Base-by-base conservation (phyloP, 2,329 filamentous ascomycete genomes). In the Coccinonectria pachysandricola region DNA sequence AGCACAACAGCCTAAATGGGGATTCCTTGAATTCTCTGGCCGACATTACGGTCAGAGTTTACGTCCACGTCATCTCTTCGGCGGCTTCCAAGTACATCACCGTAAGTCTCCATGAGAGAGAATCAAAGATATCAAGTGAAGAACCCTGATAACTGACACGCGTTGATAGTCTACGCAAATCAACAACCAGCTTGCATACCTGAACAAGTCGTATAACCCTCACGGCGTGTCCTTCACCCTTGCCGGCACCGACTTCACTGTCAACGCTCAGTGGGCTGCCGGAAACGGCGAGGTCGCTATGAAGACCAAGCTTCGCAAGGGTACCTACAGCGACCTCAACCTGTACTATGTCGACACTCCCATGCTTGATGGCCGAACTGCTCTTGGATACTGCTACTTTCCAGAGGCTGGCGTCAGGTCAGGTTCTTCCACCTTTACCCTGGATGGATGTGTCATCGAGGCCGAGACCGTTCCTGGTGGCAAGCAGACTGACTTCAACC, bases 211-310 rank as follows among this genome's bases (percentile, higher is more conserved):
- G 23, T 68, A 57, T 33, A 49, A 49, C 15, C 48, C 53, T 0
- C 48, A 60, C 28, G 50, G 53, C 31, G 53, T 65, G 44, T 37
- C 43, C 8, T 68, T 67, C 46, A 52, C 49, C 23, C 52, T 63
- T 24, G 50, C 53, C 26, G 48, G 50, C 30, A 59, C 48, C 16
- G 52, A 54, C 28, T 53, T 50, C 26, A 62, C 62, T 22, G 42
- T 65, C 43, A 65, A 68, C 49, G 24, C 45, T 13, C 42, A 42
- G 34, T 68, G 63, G 63, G 57, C 60, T n/a, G 34, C 20, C 3
- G 25, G 58, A 33, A 28, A 34, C 16, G 36, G 38, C 24, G 54
- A 64, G 43, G 33, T 55, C 20, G 48, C 42, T 22, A 65, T 65
- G 60, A 64, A 64, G 53, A 43, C 42, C 12, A 39, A 55, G 15